Evolutionary conservation across 2,329 filamentous ascomycete species (phyloP), one percentile per base, ranked within the genome.

Genomic region (Penicillium sp.): DNA sequence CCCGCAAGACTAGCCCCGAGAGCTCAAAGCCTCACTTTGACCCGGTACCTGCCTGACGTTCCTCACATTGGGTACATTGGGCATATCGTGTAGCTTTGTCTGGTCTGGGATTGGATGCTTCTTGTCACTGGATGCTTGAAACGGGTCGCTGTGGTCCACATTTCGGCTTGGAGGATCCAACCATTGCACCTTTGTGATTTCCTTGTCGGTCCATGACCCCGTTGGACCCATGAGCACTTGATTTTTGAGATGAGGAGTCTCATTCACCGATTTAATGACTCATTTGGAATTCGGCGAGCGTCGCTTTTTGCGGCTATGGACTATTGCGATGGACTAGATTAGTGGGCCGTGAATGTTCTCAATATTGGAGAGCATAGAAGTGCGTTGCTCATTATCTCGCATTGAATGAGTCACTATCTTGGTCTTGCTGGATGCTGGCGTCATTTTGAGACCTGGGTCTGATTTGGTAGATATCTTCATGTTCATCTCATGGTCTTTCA

Each of bases 11-110:
- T 54, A 50, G 18, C n/a, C 51, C 46, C 11, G 10, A 41, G 34
- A 50, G 32, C 46, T 54, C 51, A 54, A 54, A 54, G 51, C 51
- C 51, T 54, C 51, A 54, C 51, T 54, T 50, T 54, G 18, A 27
- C 32, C 22, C 13, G 29, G 51, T 50, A 54, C 51, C 46, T 50
- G 46, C 51, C 51, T 54, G 51, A 54, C 49, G 18, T 11, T 49
- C 45, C 40, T 24, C 36, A 31, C 45, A 39, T 32, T 29, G 40
- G 50, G 24, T 54, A 53, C 51, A 41, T 54, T 54, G 51, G 51
- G 51, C 51, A 54, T 29, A 50, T 50, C 46, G 13, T 13, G 14
- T 6, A 27, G 29, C 3, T 9, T 29, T 27, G 27, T 18, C 32
- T 18, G 38, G 11, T 7, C 5, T 54, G n/a, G 51, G 46, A 54